Conservation (phyloP, 495 filamentous ascomycete genomes). For the Trichodelitschia bisporula region DNA sequence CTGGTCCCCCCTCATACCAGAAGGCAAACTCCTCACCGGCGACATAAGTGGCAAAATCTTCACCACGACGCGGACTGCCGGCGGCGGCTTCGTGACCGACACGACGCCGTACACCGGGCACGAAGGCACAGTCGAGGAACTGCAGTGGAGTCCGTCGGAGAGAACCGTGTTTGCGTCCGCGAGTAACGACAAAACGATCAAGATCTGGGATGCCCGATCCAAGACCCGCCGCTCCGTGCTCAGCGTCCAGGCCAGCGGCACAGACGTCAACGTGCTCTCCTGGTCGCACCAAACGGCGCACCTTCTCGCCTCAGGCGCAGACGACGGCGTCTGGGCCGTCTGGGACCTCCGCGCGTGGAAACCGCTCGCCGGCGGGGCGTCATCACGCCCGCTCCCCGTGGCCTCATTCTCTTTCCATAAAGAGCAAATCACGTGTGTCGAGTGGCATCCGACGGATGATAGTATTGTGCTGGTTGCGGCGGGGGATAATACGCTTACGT, state of each 20-base stretch:
- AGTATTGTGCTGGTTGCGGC: slow-evolving; percentile 79
- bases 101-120: slow-evolving; percentile 61
- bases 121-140: slow-evolving; percentile 65
- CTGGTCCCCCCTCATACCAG: slow-evolving; percentile 44
- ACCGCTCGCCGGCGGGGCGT: slow-evolving; percentile 18
- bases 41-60: slow-evolving; percentile 82
- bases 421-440: slow-evolving; percentile 82
- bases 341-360: slow-evolving; percentile 96
- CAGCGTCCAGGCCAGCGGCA: slow-evolving; percentile 56
- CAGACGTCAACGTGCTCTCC: slow-evolving; percentile 86
- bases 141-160: slow-evolving; percentile 90
- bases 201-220: slow-evolving; percentile 82
- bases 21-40: slow-evolving; percentile 72
- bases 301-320: slow-evolving; percentile 75
- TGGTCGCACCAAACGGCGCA: slow-evolving; percentile 75
- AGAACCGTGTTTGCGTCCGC: slow-evolving; percentile 79
- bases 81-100: slow-evolving; percentile 69
- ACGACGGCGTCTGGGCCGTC: slow-evolving; percentile 84
- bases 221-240: slow-evolving; percentile 68
- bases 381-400: slow-evolving; percentile 38
- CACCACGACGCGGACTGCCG: slow-evolving; percentile 57
- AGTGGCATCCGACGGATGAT: slow-evolving; percentile 95
- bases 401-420: slow-evolving; percentile 85
- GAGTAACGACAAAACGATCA: slow-evolving; percentile 78
- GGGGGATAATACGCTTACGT: slow-evolving; percentile 77